Conservation (phyloP, 257 asterid species). For the Fraxinus anomala region DNA sequence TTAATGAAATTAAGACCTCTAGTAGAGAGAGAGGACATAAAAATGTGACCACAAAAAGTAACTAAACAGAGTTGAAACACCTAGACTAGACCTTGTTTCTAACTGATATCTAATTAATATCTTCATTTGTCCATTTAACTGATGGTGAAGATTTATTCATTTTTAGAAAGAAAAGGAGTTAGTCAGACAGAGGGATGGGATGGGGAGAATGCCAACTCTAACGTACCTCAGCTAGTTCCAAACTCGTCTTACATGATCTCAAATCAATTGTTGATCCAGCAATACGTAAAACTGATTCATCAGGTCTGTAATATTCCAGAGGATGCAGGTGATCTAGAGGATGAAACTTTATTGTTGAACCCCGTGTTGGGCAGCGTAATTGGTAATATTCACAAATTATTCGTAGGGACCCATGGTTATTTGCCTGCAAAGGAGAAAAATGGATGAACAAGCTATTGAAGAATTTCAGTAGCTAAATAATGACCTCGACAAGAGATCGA, state of each 20-base stretch:
- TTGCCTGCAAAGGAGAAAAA: conserved; percentile 55
- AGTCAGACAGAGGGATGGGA: conserved; percentile 5
- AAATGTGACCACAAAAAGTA: conserved; percentile 2
- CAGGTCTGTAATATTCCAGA: conserved; percentile 78
- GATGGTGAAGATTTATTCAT: conserved; percentile 4
- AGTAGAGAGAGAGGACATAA: not conserved
- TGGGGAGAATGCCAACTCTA: not conserved
- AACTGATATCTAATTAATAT: not conserved
- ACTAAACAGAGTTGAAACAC: conserved; percentile 3
- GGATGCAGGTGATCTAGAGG: conserved; percentile 96
- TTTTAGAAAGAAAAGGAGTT: not conserved
- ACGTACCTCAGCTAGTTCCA: conserved; percentile 91
- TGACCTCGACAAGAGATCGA: conserved; percentile 9
- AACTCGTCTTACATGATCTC: conserved; percentile 79
- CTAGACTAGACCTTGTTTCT: conserved; percentile 7
- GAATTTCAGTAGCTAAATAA: conserved; percentile 21
- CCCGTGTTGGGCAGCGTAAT: conserved; percentile 68
- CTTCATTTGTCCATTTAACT: not conserved
- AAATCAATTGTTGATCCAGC: conserved; percentile 85
- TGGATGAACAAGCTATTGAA: conserved; percentile 20
- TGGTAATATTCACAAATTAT: conserved; percentile 81
- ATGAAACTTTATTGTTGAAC: conserved; percentile 77
- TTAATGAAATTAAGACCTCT: conserved; percentile 5
- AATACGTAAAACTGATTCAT: conserved; percentile 64
- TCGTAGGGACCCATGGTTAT: conserved; percentile 79